Evolutionary conservation across 1,284 basidiomycete species (phyloP).

Genomic region (Malassezia nana): DNA sequence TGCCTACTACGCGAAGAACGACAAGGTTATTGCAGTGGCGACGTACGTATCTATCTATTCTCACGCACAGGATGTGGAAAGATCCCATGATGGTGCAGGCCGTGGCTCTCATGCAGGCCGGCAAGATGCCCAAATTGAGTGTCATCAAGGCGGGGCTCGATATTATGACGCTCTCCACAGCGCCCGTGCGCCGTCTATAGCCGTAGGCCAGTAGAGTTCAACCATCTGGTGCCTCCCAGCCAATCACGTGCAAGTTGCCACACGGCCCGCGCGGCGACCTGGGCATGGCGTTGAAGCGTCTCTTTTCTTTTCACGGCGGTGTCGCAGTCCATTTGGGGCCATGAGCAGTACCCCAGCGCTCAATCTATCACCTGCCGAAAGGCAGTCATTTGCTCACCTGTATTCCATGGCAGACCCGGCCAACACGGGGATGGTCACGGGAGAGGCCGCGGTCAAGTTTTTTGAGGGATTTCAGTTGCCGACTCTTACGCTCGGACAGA

Average conservation of each 20-base stretch:
- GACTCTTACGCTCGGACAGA: slow-evolving; percentile 61
- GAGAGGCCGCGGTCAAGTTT: slow-evolving; percentile 43
- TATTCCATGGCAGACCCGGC: slow-evolving; percentile 40
- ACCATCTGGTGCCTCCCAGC: background rate
- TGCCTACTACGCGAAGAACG: slow-evolving; percentile 70
- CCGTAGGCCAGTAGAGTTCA: background rate
- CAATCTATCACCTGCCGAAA: slow-evolving; percentile 25
- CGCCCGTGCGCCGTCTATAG: slow-evolving; percentile 5
- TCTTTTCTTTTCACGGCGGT: background rate
- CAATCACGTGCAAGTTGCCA: background rate
- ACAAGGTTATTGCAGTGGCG: slow-evolving; percentile 69
- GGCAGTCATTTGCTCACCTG: slow-evolving; percentile 38
- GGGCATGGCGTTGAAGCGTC: background rate
- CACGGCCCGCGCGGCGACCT: background rate
- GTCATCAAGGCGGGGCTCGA: slow-evolving; percentile 59
- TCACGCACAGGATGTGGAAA: slow-evolving; percentile 60
- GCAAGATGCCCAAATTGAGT: slow-evolving; percentile 67
- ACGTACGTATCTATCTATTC: slow-evolving; percentile 51
- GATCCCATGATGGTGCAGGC: slow-evolving; percentile 72
- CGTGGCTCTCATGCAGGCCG: slow-evolving; percentile 67
- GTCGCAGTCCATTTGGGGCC: background rate
- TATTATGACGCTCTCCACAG: slow-evolving; percentile 6
- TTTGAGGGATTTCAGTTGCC: slow-evolving; percentile 42
- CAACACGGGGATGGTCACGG: slow-evolving; percentile 38
- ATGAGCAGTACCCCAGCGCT: slow-evolving; percentile 1